Evolutionary conservation across 805 yeast species (phyloP).

Genomic region (Saccharomycopsis malanga): DNA sequence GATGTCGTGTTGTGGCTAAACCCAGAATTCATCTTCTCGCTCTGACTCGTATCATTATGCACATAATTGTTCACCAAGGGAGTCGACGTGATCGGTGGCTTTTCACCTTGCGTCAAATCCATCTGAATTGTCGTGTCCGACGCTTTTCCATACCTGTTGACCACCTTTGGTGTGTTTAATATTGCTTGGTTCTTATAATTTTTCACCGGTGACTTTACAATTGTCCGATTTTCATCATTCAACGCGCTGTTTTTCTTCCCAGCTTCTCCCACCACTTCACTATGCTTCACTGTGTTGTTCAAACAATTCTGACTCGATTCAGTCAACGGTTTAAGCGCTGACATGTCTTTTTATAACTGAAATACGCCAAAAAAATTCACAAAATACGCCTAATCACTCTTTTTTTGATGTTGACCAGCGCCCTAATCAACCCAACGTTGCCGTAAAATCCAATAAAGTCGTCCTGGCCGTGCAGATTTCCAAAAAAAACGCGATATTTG

Average conservation of each 20-base stretch:
- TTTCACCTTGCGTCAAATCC: slow-evolving; percentile 13
- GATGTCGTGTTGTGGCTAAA: background rate
- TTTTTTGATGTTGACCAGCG: no score
- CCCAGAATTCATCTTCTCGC: background rate
- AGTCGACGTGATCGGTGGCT: slow-evolving; percentile 17
- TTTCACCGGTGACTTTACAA: background rate
- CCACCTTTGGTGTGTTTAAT: slow-evolving; percentile 5
- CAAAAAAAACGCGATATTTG: no score
- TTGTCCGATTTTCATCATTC: background rate
- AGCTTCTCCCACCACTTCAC: background rate
- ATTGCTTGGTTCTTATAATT: background rate
- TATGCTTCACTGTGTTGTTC: slow-evolving; percentile 1
- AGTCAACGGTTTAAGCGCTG: slow-evolving; percentile 16
- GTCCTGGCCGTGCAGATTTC: no score
- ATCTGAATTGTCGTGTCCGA: slow-evolving; percentile 18
- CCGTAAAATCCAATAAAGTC: no score
- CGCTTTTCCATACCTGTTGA: background rate
- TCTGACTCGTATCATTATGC: background rate
- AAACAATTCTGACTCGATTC: slow-evolving; percentile 17
- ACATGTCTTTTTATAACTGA: no score
- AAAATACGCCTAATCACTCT: no score
- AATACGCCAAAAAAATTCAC: no score
- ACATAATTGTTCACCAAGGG: slow-evolving; percentile 3
- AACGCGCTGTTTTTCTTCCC: background rate
- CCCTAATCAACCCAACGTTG: no score